Evolutionary conservation across 129 eudicot genomes (phyloP), one percentile per base, ranked within the genome.

Genomic region (Deinandra increscens): DNA sequence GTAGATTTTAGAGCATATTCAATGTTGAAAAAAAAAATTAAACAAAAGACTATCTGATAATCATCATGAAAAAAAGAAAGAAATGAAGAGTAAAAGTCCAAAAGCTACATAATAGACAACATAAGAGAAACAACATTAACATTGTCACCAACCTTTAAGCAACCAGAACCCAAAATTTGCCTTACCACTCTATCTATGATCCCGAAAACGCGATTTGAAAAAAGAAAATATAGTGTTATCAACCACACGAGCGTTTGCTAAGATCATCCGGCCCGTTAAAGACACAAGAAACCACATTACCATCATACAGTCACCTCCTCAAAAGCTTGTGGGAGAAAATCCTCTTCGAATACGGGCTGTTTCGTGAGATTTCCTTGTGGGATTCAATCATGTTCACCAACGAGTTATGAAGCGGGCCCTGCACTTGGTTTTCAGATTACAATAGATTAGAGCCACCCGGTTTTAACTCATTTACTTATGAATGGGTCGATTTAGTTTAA

Each of bases 311-410:
- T 91, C 86, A 91, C 85, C 86, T 91, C 83, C 69, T 91, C 79
- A 91, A 59, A 67, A 87, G 85, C 82, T 84, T 86, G 49, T 82
- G 83, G 19, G 87, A 80, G 81, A 87, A 91, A 62, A 91, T 87
- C 82, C 87, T 81, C 85, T 87, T 91, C 20, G 95, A 87, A 65
- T 87, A 91, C 0, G 95, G 97, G 64, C 90, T 87, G 74, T 80
- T 87, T 18, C 97, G 83, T 2, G 95, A 80, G 45, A 79, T 53
- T 45, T 86, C 83, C 71, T 81, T 84, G 73, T 87, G 83, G 45
- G 95, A 84, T 66, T 85, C 91, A n/a, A 91, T 81, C n/a, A 82
- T 87, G 23, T 82, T 79, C 44, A 85, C 89, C 87, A 91, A 64
- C 9, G 78, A 55, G 26, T 80, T 76, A 56, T 87, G 87, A 31